phyloP scores from a whole-genome alignment of 495 filamentous ascomycete genomes.

The Tetracladium setigerum region DNA sequence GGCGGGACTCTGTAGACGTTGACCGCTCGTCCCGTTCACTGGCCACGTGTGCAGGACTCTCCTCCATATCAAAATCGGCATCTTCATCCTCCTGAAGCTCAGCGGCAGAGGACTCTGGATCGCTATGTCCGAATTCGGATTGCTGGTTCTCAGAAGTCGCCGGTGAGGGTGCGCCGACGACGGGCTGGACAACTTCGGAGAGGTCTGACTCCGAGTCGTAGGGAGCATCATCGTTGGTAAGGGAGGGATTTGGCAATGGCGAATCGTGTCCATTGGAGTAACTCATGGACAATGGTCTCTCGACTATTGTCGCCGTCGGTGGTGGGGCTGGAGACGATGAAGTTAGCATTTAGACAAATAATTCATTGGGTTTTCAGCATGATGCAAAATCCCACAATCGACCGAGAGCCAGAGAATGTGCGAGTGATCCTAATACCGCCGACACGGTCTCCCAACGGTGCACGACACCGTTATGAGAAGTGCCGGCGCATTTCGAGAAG shows the following conservation, averaged over 20 bases:
- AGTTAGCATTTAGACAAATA: constrained; percentile 21
- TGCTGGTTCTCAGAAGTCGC: constrained; percentile 19
- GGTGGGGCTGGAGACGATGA: constrained; percentile 26
- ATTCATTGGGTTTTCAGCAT: constrained; percentile 7
- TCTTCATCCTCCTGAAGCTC: constrained; percentile 70
- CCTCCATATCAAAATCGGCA: constrained; percentile 66
- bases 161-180: constrained; percentile 23
- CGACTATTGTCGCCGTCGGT: constrained; percentile 13
- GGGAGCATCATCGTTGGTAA: constrained; percentile 30
- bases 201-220: constrained; percentile 46
- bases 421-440: constrained; percentile 9
- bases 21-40: constrained; percentile 50
- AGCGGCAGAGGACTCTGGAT: constrained; percentile 39
- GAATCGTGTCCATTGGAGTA: constrained; percentile 41
- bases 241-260: constrained; percentile 30
- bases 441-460: background rate
- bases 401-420: constrained; percentile 6
- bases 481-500: constrained; percentile 20
- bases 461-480: background rate
- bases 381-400: constrained; percentile 2
- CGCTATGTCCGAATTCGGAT: constrained; percentile 28
- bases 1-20: constrained; percentile 55
- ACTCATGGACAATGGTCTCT: constrained; percentile 8
- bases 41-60: constrained; percentile 43
- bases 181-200: constrained; percentile 39